Evolutionary conservation across 176 grass and related monocot species (phyloP), one percentile per base, ranked within the genome.

Genomic region (Juncus inflexus): DNA sequence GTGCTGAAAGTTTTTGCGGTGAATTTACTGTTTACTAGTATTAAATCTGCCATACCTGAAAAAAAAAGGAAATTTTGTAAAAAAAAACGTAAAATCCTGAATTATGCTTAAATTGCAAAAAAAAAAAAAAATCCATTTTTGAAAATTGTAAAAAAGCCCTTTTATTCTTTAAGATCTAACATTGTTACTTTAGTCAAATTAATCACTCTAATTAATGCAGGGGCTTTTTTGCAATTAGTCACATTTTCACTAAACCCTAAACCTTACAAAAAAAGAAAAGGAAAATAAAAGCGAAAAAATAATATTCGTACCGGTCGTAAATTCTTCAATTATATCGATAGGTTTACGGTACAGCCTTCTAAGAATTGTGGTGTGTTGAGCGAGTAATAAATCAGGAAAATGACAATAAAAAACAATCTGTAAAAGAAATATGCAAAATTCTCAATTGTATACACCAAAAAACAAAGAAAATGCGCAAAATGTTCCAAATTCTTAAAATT

Each of bases 11-110:
- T 91, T 62, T 75, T 77, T 10, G 88, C 85, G 12, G 94, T 99
- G 73, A 92, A 99, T 52, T 82, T 92, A 75, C 94, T 99, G 53
- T 99, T 99, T 10, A 92, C 94, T 56, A 99, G 78, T 83, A 99
- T 86, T 70, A 99, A 78, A 92, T 92, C 78, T 42, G 85, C 88
- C 88, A 99, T 80, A 67, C 94, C 94, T 99, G 61, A 19, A 83
- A 61, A 67, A 79, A 60, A 58, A 50, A 47, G 6, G 76, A 9
- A 67, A 16, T 39, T 40, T 50, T 6, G 37, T 13, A 10, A 28
- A 76, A n/a, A 55, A 69, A 14, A 55, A 14, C 19, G 39, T 14
- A 40, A 14, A 9, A 9, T 39, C 35, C 19, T 28, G 19, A 28
- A 28, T 28, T 28, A 28, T 28, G 19, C 19, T 28, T 28, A 28